Base-by-base conservation (phyloP, 257 asterid genomes). In the Voacanga thouarsii region DNA sequence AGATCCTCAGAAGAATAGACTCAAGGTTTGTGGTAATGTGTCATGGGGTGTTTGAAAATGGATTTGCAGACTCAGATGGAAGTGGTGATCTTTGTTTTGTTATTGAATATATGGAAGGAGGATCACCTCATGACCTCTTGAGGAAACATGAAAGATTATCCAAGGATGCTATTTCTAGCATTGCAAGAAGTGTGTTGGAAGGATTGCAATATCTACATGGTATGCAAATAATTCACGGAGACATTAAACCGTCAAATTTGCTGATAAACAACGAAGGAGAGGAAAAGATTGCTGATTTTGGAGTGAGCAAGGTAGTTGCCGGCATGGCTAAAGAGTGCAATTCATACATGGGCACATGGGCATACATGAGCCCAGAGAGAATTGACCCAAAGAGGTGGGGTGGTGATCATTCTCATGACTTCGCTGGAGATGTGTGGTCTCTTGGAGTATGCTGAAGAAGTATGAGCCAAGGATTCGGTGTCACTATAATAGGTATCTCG, bases 351-450 rank as follows among this genome's bases (percentile, higher is more conserved):
- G 90, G 91, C 0, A 89, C 91, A 11, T 82, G 85, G 19, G 90
- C 89, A 30, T 87, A 87, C 44, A 86, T 87, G 91, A 89, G 93
- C 76, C 91, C 93, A 0, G 92, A 87, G 80, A 79, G 90, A 66
- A 53, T 84, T 74, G 87, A 87, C 72, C 86, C 91, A 1, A 86
- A 84, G 72, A 78, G 84, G 11, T 87, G 89, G 88, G 79, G 56
- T 44, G 83, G 85, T 11, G 85, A 50, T 9, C 33, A 19, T 16
- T 82, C 87, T 43, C 82, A 74, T 10, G 85, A 85, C 5, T 86
- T 61, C 21, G 85, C 85, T 0, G 92, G 90, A 56, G 93, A 89
- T 45, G 80, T 89, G 64, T 89, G 93, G 90, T 73, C 89, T 30
- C 75, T 89, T 4, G 93, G 91, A 19, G 82, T 87, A 71, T n/a